phyloP scores from a whole-genome alignment of 164 flowering plant species.

The Sedum album region DNA sequence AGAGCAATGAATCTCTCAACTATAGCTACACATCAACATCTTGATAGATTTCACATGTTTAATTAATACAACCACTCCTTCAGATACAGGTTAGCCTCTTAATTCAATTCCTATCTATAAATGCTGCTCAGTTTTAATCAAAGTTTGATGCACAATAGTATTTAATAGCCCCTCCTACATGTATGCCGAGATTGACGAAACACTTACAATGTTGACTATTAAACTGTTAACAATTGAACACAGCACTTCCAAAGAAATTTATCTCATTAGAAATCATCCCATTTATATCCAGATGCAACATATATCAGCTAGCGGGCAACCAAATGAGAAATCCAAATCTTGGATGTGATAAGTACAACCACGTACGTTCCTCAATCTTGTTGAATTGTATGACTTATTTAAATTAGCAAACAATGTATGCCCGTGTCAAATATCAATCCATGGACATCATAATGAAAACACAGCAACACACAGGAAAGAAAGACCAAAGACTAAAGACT shows the following conservation, averaged over 20 bases:
- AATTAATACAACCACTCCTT: background rate
- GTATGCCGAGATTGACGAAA: slow-evolving; percentile 7
- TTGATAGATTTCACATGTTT: slow-evolving; percentile 6
- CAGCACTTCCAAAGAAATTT: background rate
- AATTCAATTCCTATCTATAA: background rate
- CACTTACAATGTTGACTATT: background rate
- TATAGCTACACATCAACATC: background rate
- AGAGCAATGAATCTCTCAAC: background rate
- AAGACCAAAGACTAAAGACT: background rate
- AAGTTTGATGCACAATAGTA: background rate
- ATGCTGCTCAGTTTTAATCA: background rate
- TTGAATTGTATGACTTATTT: background rate
- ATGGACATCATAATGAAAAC: background rate
- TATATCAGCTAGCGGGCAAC: background rate
- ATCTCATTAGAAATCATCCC: background rate
- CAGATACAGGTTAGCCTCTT: background rate
- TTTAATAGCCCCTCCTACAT: background rate
- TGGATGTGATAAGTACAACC: background rate
- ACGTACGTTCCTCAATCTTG: background rate
- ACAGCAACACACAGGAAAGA: background rate
- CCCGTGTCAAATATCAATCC: background rate
- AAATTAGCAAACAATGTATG: background rate
- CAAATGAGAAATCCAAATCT: background rate
- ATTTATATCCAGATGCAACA: background rate
- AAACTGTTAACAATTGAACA: background rate